A percentile compares a stretch with the other conserved stretches of the same genome.
Evolutionary conservation across 1,139 yeast species (phyloP).

Genomic region (Candida glucosophila): DNA sequence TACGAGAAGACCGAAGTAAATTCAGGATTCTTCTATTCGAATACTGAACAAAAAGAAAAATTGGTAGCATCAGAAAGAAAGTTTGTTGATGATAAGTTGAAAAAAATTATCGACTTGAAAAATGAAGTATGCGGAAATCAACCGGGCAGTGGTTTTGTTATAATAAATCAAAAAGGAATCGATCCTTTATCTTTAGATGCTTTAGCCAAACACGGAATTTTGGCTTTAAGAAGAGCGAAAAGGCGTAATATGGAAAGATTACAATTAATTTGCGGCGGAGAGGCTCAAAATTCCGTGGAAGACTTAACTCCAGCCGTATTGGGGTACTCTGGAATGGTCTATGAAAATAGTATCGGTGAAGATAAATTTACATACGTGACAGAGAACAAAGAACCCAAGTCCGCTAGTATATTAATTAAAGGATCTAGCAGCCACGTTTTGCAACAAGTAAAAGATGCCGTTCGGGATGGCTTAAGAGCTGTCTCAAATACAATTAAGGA

Average conservation of each 20-base stretch:
- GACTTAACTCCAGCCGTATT: slow-evolving; percentile 78
- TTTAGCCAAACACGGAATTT: slow-evolving; percentile 83
- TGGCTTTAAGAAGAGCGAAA: slow-evolving; percentile 95
- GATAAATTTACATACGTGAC: slow-evolving; percentile 96
- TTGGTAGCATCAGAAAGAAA: slow-evolving; percentile 88
- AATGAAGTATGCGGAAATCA: slow-evolving; percentile 82
- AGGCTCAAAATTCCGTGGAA: slow-evolving; percentile 95
- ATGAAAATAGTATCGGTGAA: slow-evolving; percentile 91
- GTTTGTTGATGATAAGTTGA: slow-evolving; percentile 90
- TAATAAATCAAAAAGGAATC: slow-evolving; percentile 96
- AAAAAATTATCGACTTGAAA: slow-evolving; percentile 85
- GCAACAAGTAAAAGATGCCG: slow-evolving; percentile 92
- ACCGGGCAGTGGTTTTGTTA: slow-evolving; percentile 74
- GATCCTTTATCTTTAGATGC: slow-evolving; percentile 97
- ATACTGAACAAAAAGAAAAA: slow-evolving; percentile 94
- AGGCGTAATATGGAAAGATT: slow-evolving; percentile 98
- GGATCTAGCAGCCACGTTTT: slow-evolving; percentile 88
- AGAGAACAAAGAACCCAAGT: slow-evolving; percentile 83
- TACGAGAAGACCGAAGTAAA: slow-evolving; percentile 98
- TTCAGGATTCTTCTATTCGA: slow-evolving; percentile 89
- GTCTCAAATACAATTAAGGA: slow-evolving; percentile 89
- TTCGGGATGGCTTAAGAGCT: slow-evolving; percentile 92
- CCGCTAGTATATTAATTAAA: slow-evolving; percentile 85
- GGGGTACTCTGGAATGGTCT: slow-evolving; percentile 87
- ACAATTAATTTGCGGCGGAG: slow-evolving; percentile 94